Evolutionary conservation across 768 basidiomycete genomes (phyloP).

Genomic region (Agrocybe praecox): DNA sequence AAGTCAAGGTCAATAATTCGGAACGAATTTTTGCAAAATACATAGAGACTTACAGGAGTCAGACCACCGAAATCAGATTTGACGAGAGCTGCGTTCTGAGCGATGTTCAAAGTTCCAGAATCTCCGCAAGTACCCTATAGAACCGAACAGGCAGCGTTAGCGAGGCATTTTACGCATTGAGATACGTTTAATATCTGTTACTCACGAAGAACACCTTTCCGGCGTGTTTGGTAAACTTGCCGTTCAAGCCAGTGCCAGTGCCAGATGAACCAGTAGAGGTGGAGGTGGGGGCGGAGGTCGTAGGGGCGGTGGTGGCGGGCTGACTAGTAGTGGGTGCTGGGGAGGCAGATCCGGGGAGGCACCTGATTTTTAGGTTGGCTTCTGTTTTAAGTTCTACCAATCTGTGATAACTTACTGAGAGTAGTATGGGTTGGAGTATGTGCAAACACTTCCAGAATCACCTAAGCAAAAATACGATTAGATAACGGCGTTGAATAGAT

Average conservation of each 20-base stretch:
- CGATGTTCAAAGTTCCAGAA: constrained; percentile 31
- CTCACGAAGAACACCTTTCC: constrained; percentile 37
- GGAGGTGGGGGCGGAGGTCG: constrained; percentile 3
- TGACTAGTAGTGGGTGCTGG: background rate
- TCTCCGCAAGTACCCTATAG: constrained; percentile 27
- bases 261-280: constrained; percentile 1
- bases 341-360: constrained; percentile 9
- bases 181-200: background rate
- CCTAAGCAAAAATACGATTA: constrained; percentile 16
- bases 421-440: constrained; percentile 31
- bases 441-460: constrained; percentile 28
- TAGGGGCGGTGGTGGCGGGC: background rate
- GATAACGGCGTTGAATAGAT: background rate
- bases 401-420: constrained; percentile 25
- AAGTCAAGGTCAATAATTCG: too few relatives aligned
- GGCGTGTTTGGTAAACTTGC: constrained; percentile 26
- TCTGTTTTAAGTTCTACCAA: background rate
- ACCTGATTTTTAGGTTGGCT: constrained; percentile 5
- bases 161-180: background rate
- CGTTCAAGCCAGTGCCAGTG: constrained; percentile 26
- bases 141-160: background rate
- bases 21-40: too few relatives aligned
- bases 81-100: constrained; percentile 33
- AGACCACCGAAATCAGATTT: constrained; percentile 41
- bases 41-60: constrained; percentile 29